These are phyloP conservation scores for Keqinozyma sinolaborantium DNA, from an alignment of 1,139 yeast genomes.

Conservation along the genomic window DNA sequence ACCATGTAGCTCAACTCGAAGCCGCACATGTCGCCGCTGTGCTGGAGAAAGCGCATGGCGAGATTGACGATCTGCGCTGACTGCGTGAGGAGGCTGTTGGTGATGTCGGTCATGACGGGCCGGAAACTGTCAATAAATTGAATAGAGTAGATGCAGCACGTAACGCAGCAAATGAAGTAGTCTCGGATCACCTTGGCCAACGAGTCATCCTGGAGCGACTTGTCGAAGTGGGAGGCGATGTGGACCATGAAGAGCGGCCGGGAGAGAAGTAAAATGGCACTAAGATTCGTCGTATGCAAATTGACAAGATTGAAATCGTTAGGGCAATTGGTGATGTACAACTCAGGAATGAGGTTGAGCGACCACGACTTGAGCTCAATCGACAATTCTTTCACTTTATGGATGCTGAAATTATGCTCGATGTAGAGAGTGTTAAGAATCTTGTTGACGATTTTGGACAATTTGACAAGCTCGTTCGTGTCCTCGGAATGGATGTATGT, in stretches of 20 bases:
- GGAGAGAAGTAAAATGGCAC: conserved; percentile 38
- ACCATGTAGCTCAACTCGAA: conserved; percentile 5
- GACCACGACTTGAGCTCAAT: conserved; percentile 40
- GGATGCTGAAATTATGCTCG: conserved; percentile 18
- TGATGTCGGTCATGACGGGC: background rate
- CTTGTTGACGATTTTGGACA: conserved; percentile 5
- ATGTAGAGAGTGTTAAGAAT: conserved; percentile 23
- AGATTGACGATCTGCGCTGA: conserved; percentile 5
- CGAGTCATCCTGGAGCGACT: background rate
- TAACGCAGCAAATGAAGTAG: conserved; percentile 5
- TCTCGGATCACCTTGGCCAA: background rate
- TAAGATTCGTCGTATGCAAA: conserved; percentile 34
- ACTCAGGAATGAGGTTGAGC: conserved; percentile 23
- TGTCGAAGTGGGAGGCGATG: conserved; percentile 6
- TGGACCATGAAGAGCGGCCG: conserved; percentile 42
- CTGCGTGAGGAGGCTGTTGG: conserved; percentile 2
- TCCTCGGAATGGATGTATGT: background rate
- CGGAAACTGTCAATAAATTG: background rate
- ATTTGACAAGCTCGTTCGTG: conserved; percentile 1
- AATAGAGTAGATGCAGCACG: conserved; percentile 6
- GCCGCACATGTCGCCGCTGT: conserved; percentile 1
- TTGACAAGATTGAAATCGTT: conserved; percentile 1
- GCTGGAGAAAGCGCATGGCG: conserved; percentile 4
- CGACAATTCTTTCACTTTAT: conserved; percentile 33
- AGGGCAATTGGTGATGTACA: conserved; percentile 20